Percentiles rank a stretch among this genome's conserved stretches.
phyloP scores from a whole-genome alignment of 1,284 basidiomycete genomes.

The Leccinum insolens region DNA sequence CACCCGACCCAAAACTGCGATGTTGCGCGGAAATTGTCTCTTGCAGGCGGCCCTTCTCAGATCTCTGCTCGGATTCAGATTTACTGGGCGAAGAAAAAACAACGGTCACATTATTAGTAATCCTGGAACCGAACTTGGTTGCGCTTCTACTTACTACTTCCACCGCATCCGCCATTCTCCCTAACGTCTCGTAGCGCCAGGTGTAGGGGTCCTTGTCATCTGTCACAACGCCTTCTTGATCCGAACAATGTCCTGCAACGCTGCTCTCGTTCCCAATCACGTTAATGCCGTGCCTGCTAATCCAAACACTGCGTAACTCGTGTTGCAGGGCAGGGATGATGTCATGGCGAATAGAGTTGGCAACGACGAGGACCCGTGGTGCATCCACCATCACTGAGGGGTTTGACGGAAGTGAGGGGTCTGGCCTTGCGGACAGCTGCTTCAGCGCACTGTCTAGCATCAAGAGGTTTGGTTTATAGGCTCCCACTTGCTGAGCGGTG shows the following conservation, averaged over 20 bases:
- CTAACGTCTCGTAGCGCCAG: slow-evolving; percentile 59
- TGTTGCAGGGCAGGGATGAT: slow-evolving; percentile 54
- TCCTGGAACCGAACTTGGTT: background rate
- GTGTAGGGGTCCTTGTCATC: slow-evolving; percentile 37
- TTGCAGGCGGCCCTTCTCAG: slow-evolving; percentile 8
- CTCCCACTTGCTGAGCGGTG: slow-evolving; percentile 57
- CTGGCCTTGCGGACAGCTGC: slow-evolving; percentile 29
- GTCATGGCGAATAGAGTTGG: slow-evolving; percentile 63
- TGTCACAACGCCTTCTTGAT: slow-evolving; percentile 21
- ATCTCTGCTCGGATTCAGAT: background rate
- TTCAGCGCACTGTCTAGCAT: slow-evolving; percentile 54
- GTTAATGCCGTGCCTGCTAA: slow-evolving; percentile 53
- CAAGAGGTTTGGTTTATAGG: slow-evolving; percentile 60
- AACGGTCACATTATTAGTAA: slow-evolving; percentile 7
- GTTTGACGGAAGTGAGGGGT: slow-evolving; percentile 38
- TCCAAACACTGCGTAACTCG: slow-evolving; percentile 62
- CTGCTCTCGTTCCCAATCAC: slow-evolving; percentile 38
- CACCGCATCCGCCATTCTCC: slow-evolving; percentile 57
- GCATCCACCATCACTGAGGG: slow-evolving; percentile 42
- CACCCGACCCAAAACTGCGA: background rate
- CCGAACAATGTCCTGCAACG: background rate
- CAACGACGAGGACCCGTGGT: slow-evolving; percentile 54
- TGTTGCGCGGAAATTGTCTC: background rate
- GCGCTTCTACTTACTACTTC: slow-evolving; percentile 36
- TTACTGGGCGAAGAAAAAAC: background rate